Base-by-base conservation (phyloP, 2,329 filamentous ascomycete species). In the Microdochium trichocladiopsis region DNA sequence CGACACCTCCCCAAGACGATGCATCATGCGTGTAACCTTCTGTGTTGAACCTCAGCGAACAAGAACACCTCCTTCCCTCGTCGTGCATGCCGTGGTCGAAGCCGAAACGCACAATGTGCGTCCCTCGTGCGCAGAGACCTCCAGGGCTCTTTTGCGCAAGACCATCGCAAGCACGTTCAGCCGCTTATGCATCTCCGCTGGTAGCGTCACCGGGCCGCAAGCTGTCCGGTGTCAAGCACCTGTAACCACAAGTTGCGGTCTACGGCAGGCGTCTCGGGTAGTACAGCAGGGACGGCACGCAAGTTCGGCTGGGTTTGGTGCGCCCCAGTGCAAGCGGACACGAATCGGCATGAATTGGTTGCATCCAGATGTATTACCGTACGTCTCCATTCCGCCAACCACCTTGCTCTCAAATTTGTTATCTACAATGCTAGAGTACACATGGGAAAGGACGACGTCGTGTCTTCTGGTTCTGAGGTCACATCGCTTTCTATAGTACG, bases 381-480 rank as follows among this genome's bases (percentile, higher is more conserved):
- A 8, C 41, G 41, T 45, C 41, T 45, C 41, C 21, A 45, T 45
- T 45, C 41, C 41, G 22, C 41, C 41, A 45, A 45, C 41, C 41
- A 22, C 41, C 41, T 45, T 45, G 9, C 54, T 58, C 56, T 56
- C 55, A 55, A 57, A 68, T 71, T 69, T 74, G 72, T 70, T 82
- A 83, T 84, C 80, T 85, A 85, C 80, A 84, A 80, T 81, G 79
- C 80, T 85, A 85, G 77, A 83, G 76, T 82, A 81, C 78, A 84
- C 72, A 76, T 78, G 74, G 70, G 73, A 72, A 76, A 76, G 62
- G 41, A 45, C 41, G 41, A 18, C 41, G 41, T 16, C 18, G 21
- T 45, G 14, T 31, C 14, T 45, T 45, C 41, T 18, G 18, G 16
- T 8, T 45, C 12, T 45, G 41, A 22, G 41, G 16, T 22, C 41